Conservation (phyloP, 1,139 yeast genomes). For the Hemisphaericaspora xylofermentans region DNA sequence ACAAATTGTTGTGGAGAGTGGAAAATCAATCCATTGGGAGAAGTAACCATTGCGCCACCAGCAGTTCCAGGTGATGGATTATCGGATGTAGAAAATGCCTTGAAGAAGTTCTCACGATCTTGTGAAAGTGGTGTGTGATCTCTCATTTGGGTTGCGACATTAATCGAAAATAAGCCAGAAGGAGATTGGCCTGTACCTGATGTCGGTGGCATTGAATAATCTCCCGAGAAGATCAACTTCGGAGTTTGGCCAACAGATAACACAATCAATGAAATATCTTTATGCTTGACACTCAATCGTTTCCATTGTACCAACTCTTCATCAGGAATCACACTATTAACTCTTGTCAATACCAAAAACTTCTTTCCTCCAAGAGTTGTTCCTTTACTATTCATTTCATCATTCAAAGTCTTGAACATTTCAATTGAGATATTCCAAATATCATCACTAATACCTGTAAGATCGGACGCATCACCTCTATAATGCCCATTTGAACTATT, state of each 20-base stretch:
- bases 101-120: conserved; percentile 16
- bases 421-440: conserved; percentile 39
- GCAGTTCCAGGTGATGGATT: conserved; percentile 25
- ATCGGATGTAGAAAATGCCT: conserved; percentile 21
- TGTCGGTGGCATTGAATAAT: neutral
- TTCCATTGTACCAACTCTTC: conserved; percentile 81
- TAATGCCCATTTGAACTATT: conserved; percentile 6
- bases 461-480: conserved; percentile 24
- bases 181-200: neutral
- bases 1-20: conserved; percentile 43
- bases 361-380: conserved; percentile 51
- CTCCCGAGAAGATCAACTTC: conserved; percentile 43
- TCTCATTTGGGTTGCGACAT: conserved; percentile 1
- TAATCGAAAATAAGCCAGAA: conserved; percentile 2
- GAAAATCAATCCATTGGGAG: conserved; percentile 34
- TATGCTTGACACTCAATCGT: conserved; percentile 57
- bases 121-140: conserved; percentile 3
- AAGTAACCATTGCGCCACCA: conserved; percentile 31
- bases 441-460: conserved; percentile 38
- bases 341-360: conserved; percentile 64
- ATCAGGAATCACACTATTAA: conserved; percentile 73
- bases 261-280: conserved; percentile 66
- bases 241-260: conserved; percentile 70
- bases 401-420: conserved; percentile 37
- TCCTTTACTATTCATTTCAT: conserved; percentile 31